A percentile compares a stretch with the other conserved stretches of the same genome.
phyloP scores from a whole-genome alignment of 2,329 filamentous ascomycete species.

The Fusarium bactridioides region DNA sequence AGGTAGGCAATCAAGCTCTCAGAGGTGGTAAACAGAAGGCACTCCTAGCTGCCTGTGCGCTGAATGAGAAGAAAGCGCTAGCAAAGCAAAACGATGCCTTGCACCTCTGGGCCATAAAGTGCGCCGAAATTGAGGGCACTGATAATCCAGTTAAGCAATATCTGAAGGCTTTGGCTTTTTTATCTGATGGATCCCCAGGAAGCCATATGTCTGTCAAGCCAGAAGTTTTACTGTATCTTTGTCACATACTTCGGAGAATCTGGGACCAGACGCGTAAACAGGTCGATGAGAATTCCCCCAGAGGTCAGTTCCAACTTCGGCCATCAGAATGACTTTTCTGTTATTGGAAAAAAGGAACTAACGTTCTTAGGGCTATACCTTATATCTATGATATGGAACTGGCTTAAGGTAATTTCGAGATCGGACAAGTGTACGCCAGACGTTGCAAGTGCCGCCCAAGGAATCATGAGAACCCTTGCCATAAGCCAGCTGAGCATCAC shows the following conservation, averaged over 20 bases:
- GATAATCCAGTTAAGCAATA: not conserved
- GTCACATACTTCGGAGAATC: not conserved
- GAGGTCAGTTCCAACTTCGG: not conserved
- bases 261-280: not conserved
- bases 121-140: not conserved
- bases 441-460: conserved; percentile 16
- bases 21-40: not conserved
- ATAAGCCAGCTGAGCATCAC: not conserved
- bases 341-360: not conserved
- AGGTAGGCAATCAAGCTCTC: not conserved
- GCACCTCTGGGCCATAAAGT: not conserved
- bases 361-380: conserved; percentile 30
- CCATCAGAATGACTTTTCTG: not conserved
- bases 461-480: not conserved
- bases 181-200: conserved; percentile 37
- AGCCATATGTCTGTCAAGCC: not conserved
- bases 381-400: conserved; percentile 39
- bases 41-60: not conserved
- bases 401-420: conserved; percentile 29
- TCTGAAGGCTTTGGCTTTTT: conserved; percentile 47
- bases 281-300: not conserved
- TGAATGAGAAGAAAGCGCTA: not conserved
- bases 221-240: conserved; percentile 8
- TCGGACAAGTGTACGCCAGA: conserved; percentile 23
- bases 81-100: not conserved